Percentiles rank a stretch among this genome's conserved stretches.
These are phyloP conservation scores for Aspergillus eucalypticola DNA, from an alignment of 2,329 filamentous ascomycete species.

Conservation along the genomic window DNA sequence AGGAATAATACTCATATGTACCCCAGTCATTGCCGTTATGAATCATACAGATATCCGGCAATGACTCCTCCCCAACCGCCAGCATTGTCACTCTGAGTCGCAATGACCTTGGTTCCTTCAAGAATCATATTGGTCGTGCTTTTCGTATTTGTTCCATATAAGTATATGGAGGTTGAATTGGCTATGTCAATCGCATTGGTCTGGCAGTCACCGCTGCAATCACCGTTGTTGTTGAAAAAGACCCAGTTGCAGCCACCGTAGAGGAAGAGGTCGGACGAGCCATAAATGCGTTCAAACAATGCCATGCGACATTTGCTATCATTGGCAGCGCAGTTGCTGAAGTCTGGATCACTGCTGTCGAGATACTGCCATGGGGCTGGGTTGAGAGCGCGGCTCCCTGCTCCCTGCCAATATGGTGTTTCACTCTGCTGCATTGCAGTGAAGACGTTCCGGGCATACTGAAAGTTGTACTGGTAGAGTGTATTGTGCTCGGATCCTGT, in stretches of 20 bases:
- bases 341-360: slow-evolving; percentile 28
- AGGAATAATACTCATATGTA: slow-evolving; percentile 2
- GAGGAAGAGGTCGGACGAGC: slow-evolving; percentile 36
- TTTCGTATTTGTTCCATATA: slow-evolving; percentile 35
- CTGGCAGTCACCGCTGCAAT: slow-evolving; percentile 40
- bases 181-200: slow-evolving; percentile 35
- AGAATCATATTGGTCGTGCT: slow-evolving; percentile 34
- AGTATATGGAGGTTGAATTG: slow-evolving; percentile 27
- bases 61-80: slow-evolving; percentile 40
- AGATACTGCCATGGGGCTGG: slow-evolving; percentile 31
- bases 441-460: slow-evolving; percentile 45
- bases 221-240: slow-evolving; percentile 40
- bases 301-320: slow-evolving; percentile 42
- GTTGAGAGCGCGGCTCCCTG: slow-evolving; percentile 13
- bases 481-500: slow-evolving; percentile 51
- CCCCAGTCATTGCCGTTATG: neutral
- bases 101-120: slow-evolving; percentile 24
- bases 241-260: slow-evolving; percentile 44
- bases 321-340: slow-evolving; percentile 28
- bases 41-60: slow-evolving; percentile 32
- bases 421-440: slow-evolving; percentile 38
- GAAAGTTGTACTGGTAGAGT: slow-evolving; percentile 52
- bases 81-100: slow-evolving; percentile 29
- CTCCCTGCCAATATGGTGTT: slow-evolving; percentile 36
- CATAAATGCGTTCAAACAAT: slow-evolving; percentile 31